Evolutionary conservation across 495 filamentous ascomycete species (phyloP).

Genomic region (Podospora pseudocomata): DNA sequence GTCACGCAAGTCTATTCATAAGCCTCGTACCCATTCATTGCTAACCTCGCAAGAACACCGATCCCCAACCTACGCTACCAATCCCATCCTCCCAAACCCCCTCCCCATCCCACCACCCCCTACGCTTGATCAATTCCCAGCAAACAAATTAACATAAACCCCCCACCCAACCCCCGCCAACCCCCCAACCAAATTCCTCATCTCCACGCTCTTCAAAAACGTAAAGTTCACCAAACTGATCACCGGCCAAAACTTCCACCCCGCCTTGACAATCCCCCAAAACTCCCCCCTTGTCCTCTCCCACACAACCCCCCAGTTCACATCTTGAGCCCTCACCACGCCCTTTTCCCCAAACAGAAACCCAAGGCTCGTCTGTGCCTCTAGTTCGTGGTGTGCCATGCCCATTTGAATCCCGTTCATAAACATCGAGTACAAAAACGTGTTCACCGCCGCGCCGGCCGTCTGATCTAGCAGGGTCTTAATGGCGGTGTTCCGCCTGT

Average conservation of each 20-base stretch:
- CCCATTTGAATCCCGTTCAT: constrained; percentile 40
- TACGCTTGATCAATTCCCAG: constrained; percentile 35
- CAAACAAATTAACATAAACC: constrained; percentile 74
- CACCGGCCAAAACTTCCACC: constrained; percentile 79
- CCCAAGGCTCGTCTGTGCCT: background rate
- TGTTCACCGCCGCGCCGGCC: constrained; percentile 71
- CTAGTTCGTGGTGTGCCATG: constrained; percentile 30
- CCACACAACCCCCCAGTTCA: constrained; percentile 36
- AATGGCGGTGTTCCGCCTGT: constrained; percentile 65
- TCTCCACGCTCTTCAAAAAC: constrained; percentile 68
- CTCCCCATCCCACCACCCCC: background rate
- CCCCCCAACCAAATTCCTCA: constrained; percentile 71
- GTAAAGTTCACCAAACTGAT: constrained; percentile 77
- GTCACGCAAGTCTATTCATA: too few relatives aligned
- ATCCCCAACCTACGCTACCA: background rate
- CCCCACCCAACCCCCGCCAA: constrained; percentile 83
- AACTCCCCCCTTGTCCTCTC: constrained; percentile 54
- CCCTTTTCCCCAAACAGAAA: constrained; percentile 16
- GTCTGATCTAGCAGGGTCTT: constrained; percentile 86
- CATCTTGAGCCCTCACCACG: constrained; percentile 15
- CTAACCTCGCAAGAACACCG: background rate
- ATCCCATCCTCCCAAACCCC: background rate
- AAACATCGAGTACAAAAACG: constrained; percentile 61
- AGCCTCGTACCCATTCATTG: background rate
- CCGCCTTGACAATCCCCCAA: constrained; percentile 64